phyloP scores from a whole-genome alignment of 257 asterid genomes.

The Dorcoceras hygrometricum region DNA sequence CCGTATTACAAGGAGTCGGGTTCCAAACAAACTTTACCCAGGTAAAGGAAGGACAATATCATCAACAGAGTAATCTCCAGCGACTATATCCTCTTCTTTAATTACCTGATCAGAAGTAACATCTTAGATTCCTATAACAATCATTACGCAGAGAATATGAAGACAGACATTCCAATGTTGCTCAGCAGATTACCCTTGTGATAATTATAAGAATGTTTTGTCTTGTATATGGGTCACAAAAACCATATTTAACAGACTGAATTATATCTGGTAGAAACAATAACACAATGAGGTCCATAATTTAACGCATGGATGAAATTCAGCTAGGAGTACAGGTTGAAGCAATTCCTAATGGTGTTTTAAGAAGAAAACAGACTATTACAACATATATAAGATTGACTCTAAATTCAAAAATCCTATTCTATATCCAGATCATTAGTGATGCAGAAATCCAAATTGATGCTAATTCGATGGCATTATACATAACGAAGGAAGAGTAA shows the following conservation, averaged over 20 bases:
- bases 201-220: background rate
- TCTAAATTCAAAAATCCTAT: background rate
- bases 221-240: too few species aligned
- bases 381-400: background rate
- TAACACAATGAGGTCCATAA: background rate
- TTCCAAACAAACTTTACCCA: conserved; percentile 63
- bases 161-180: conserved; percentile 5
- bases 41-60: conserved; percentile 95
- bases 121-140: background rate
- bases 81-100: conserved; percentile 63
- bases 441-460: too few species aligned
- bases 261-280: too few species aligned
- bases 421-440: too few species aligned
- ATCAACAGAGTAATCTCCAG: conserved; percentile 60
- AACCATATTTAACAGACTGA: background rate
- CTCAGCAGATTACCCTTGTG: background rate
- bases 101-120: conserved; percentile 48
- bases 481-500: background rate
- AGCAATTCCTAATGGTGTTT: background rate
- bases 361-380: background rate
- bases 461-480: background rate
- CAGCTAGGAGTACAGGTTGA: background rate
- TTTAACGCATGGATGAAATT: background rate
- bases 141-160: background rate
- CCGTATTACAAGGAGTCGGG: conserved; percentile 11